phyloP scores from a whole-genome alignment of 495 filamentous ascomycete species.

The Penicillium chermesinum region DNA sequence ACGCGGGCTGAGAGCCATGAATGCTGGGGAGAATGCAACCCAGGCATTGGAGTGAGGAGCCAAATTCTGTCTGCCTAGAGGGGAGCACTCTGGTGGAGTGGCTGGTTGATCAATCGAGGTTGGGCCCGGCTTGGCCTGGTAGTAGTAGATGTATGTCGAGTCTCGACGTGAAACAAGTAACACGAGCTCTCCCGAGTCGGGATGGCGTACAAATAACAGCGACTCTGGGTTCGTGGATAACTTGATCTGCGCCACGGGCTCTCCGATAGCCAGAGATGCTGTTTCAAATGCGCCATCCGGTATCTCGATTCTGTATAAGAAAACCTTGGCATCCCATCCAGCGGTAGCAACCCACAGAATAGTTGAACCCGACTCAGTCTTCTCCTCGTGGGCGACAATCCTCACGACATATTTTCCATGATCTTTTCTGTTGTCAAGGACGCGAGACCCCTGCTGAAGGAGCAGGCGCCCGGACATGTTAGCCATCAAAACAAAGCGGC shows the following conservation, averaged over 20 bases:
- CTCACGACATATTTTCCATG: conserved; percentile 62
- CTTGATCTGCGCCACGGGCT: conserved; percentile 44
- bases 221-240: conserved; percentile 59
- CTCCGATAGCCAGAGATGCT: conserved; percentile 17
- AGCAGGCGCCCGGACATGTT: conserved; percentile 62
- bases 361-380: neutral
- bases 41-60: conserved; percentile 61
- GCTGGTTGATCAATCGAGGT: neutral
- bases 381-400: conserved; percentile 37
- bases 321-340: conserved; percentile 59
- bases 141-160: conserved; percentile 58
- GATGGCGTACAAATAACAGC: conserved; percentile 49
- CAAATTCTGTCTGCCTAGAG: conserved; percentile 55
- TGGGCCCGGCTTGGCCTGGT: conserved; percentile 23
- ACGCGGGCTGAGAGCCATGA: conserved; percentile 50
- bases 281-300: conserved; percentile 4
- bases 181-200: conserved; percentile 38
- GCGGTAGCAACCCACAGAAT: conserved; percentile 53
- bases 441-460: conserved; percentile 33
- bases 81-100: conserved; percentile 23
- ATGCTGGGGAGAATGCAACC: conserved; percentile 58
- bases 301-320: conserved; percentile 42
- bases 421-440: conserved; percentile 48
- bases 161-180: conserved; percentile 57
- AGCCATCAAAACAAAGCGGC: conserved; percentile 40